phyloP scores from a whole-genome alignment of 768 basidiomycete species.

The Candolleomyces efflorescens region DNA sequence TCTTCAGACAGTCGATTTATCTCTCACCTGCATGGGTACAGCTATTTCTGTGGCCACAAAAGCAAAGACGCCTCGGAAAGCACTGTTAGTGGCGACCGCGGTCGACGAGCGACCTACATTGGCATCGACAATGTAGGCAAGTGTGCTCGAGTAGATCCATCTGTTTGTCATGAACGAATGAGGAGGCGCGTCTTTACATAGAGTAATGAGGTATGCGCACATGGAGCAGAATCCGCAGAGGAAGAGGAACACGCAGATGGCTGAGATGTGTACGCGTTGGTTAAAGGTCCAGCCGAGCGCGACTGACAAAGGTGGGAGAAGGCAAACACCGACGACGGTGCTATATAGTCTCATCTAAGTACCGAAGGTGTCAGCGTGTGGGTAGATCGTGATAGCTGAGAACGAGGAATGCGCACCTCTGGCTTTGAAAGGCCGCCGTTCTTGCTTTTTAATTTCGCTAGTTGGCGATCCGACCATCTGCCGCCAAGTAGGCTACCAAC shows the following conservation, averaged over 20 bases:
- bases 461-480: conserved; percentile 39
- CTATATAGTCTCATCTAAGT: conserved; percentile 69
- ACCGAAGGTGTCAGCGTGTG: too few species aligned
- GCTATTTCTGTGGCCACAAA: conserved; percentile 70
- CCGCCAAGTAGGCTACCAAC: conserved; percentile 42
- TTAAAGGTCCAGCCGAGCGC: conserved; percentile 76
- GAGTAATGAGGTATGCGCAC: conserved; percentile 34
- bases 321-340: conserved; percentile 50
- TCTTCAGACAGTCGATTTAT: background rate
- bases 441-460: conserved; percentile 31
- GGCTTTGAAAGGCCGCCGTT: conserved; percentile 47
- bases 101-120: conserved; percentile 77
- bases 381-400: background rate
- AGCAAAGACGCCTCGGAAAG: conserved; percentile 65
- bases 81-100: conserved; percentile 73
- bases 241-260: conserved; percentile 69
- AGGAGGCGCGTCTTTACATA: background rate
- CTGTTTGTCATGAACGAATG: conserved; percentile 14
- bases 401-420: conserved; percentile 42
- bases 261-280: conserved; percentile 58
- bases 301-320: conserved; percentile 58
- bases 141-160: conserved; percentile 37
- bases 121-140: conserved; percentile 85
- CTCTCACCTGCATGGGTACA: conserved; percentile 62
- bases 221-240: conserved; percentile 69